Evolutionary conservation across 2,329 filamentous ascomycete genomes (phyloP).

Genomic region (Raffaelea albimanens): DNA sequence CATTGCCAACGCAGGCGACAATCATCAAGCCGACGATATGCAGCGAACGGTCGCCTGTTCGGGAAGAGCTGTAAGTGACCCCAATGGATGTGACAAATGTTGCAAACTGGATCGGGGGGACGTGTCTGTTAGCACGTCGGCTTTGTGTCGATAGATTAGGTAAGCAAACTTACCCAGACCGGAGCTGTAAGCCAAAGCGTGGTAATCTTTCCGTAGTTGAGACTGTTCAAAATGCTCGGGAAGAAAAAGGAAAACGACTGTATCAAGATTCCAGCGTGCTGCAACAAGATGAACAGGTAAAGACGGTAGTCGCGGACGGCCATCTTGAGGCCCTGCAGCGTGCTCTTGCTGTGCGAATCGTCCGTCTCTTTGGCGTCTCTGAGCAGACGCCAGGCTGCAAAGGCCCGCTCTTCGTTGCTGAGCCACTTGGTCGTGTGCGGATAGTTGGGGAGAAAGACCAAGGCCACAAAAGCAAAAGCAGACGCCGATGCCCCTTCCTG

Average conservation of each 20-base stretch:
- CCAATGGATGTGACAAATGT: constrained; percentile 43
- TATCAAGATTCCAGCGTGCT: constrained; percentile 40
- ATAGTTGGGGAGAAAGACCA: constrained; percentile 12
- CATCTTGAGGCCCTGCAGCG: constrained; percentile 16
- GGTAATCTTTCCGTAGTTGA: constrained; percentile 44
- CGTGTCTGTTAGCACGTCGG: too few relatives aligned
- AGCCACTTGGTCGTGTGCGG: constrained; percentile 12
- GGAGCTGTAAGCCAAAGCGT: constrained; percentile 50
- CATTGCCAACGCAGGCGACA: constrained; percentile 42
- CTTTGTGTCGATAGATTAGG: neutral
- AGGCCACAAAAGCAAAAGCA: constrained; percentile 6
- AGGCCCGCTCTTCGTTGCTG: constrained; percentile 12
- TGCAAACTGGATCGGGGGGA: too few relatives aligned
- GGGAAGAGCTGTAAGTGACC: constrained; percentile 45
- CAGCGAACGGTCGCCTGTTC: constrained; percentile 43
- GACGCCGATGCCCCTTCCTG: constrained; percentile 26
- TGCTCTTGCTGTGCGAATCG: constrained; percentile 9
- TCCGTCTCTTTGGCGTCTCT: constrained; percentile 16
- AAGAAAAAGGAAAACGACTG: constrained; percentile 59
- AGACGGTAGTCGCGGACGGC: constrained; percentile 26
- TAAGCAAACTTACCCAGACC: constrained; percentile 34
- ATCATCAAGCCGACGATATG: constrained; percentile 46
- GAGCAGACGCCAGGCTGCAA: constrained; percentile 11
- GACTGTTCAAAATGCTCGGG: constrained; percentile 51
- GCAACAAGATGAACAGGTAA: constrained; percentile 44